Base-by-base conservation (phyloP, 2,329 filamentous ascomycete genomes). In the Diaporthe citri region DNA sequence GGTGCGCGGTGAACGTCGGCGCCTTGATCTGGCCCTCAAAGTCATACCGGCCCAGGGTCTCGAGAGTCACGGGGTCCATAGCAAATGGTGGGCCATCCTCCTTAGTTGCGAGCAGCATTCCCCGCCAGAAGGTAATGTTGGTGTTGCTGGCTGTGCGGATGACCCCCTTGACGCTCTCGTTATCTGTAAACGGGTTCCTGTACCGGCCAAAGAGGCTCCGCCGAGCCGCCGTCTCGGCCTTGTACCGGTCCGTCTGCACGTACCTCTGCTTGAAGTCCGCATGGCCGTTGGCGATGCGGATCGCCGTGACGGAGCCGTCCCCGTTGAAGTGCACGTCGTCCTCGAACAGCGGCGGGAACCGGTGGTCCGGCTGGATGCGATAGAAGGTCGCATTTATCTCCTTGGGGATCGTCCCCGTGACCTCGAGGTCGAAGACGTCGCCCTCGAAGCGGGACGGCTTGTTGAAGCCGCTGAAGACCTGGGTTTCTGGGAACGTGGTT, bases 141-240 rank as follows among this genome's bases (percentile, higher is more conserved):
- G 90, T 92, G 77, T 92, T 92, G 4, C 87, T 86, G 0, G 89
- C 88, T 0, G 88, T 91, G 31, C 89, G 83, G 55, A 91, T 88
- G 7, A 90, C 86, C 2, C 88, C 88, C 67, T 86, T 86, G 8
- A 90, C 88, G 75, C 85, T 86, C 80, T 89, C 88, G 69, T 87
- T 87, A 78, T 90, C 88, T 10, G 88, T 90, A 76, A 85, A 90
- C 0, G 88, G 88, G 78, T 92, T 91, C 25, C 90, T 83, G 76
- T 91, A 91, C 56, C 86, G 83, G 0, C 90, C 90, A 71, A 91
- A 90, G 20, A 91, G 80, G 20, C 80, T 79, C 7, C 77, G 59
- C 22, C 84, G 82, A 60, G 82, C 81, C 0, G 64, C 41, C 4
- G 78, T 81, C 76, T 83, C 82, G 36, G 69, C 75, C 17, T 70